Percentiles rank a stretch among this genome's conserved stretches.
These are phyloP conservation scores for Lunasporangiospora selenospora DNA, from an alignment of 192 early-diverging fungal genomes.

Conservation along the genomic window DNA sequence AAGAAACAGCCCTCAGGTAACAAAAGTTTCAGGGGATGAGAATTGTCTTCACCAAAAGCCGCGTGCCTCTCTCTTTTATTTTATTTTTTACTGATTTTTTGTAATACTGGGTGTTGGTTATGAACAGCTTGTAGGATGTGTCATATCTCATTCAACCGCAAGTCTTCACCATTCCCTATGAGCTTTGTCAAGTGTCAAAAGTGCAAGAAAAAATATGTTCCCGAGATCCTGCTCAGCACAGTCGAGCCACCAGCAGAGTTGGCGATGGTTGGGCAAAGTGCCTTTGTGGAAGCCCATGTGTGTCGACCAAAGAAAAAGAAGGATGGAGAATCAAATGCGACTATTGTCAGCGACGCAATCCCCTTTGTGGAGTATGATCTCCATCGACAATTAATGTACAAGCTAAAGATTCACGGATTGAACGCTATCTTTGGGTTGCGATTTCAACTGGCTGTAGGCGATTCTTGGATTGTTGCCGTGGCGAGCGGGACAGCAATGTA, in stretches of 20 bases:
- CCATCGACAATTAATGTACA: slow-evolving; percentile 82
- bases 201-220: slow-evolving; percentile 78
- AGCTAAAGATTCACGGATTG: slow-evolving; percentile 76
- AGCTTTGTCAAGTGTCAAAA: slow-evolving; percentile 67
- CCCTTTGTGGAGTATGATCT: slow-evolving; percentile 87
- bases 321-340: slow-evolving; percentile 71
- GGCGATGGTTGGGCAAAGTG: slow-evolving; percentile 67
- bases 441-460: slow-evolving; percentile 61
- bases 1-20: slow-evolving; percentile 40
- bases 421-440: slow-evolving; percentile 78
- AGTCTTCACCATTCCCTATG: slow-evolving; percentile 76
- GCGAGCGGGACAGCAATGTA: slow-evolving; percentile 78
- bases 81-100: slow-evolving; percentile 1
- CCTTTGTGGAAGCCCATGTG: slow-evolving; percentile 79
- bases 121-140: slow-evolving; percentile 56
- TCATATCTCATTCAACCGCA: slow-evolving; percentile 71
- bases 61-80: neutral
- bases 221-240: slow-evolving; percentile 76
- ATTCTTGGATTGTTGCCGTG: slow-evolving; percentile 64
- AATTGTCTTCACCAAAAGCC: too few species aligned
- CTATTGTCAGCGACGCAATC: slow-evolving; percentile 75
- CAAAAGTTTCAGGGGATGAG: too few species aligned
- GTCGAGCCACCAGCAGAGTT: slow-evolving; percentile 78
- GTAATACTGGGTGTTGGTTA: neutral
- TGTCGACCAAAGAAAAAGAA: slow-evolving; percentile 56